Evolutionary conservation across 805 yeast genomes (phyloP).

Genomic region (Brettanomyces bruxellensis): DNA sequence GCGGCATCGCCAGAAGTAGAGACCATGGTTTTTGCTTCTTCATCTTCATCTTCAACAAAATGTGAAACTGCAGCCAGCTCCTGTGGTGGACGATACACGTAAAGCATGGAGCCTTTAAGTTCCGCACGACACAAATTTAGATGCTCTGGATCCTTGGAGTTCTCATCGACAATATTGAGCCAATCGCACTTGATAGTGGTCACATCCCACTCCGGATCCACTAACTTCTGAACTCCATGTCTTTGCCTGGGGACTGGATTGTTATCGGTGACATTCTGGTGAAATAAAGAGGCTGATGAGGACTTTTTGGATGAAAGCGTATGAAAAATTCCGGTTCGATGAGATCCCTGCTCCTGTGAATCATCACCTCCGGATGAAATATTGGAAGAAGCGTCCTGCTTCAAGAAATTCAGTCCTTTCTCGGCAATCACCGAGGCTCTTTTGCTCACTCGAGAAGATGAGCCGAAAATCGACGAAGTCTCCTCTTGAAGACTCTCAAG

Average conservation of each 20-base stretch:
- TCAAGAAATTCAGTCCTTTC: background rate
- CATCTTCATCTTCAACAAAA: background rate
- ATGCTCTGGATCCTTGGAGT: constrained; percentile 17
- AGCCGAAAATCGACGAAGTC: constrained; percentile 1
- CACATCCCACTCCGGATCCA: constrained; percentile 25
- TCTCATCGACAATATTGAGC: constrained; percentile 40
- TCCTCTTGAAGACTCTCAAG: constrained; percentile 2
- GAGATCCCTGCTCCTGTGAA: background rate
- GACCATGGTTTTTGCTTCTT: background rate
- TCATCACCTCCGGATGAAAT: background rate
- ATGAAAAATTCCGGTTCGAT: background rate
- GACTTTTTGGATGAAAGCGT: no score
- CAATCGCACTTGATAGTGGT: constrained; percentile 44
- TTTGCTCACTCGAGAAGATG: background rate
- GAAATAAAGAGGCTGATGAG: no score
- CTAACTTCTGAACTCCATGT: constrained; percentile 10
- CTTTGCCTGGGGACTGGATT: background rate
- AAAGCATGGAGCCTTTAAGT: constrained; percentile 58
- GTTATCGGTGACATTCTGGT: no score
- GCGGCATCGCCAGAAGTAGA: background rate
- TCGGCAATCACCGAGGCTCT: constrained; percentile 1
- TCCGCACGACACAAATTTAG: constrained; percentile 52
- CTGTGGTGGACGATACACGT: constrained; percentile 49
- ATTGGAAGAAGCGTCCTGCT: background rate
- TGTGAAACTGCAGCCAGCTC: constrained; percentile 23